phyloP scores from a whole-genome alignment of 495 filamentous ascomycete genomes.

The Xanthoparmelia taractica region DNA sequence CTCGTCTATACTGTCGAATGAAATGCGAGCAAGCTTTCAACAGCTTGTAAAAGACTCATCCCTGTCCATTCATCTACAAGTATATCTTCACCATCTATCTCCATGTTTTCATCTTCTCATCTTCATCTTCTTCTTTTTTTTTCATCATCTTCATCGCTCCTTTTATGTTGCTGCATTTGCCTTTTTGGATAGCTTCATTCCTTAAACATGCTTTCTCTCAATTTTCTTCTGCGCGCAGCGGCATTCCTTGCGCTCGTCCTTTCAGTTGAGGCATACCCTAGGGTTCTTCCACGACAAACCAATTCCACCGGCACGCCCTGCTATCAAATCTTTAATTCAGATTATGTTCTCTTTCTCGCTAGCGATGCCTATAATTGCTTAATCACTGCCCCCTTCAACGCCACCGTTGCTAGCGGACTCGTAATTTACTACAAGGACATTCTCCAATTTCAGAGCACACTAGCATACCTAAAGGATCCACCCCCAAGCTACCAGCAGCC shows the following conservation, averaged over 20 bases:
- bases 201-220: neutral
- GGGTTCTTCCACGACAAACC: constrained; percentile 6
- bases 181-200: neutral
- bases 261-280: neutral
- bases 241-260: neutral
- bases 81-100: too few relatives aligned
- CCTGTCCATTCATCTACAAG: too few relatives aligned
- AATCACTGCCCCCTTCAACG: constrained; percentile 49
- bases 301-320: constrained; percentile 15
- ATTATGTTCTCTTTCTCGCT: constrained; percentile 29
- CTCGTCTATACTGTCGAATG: too few relatives aligned
- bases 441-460: constrained; percentile 50
- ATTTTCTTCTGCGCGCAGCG: neutral
- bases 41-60: too few relatives aligned
- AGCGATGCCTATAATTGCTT: constrained; percentile 45
- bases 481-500: constrained; percentile 49
- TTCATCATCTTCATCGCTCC: neutral
- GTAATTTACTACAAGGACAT: constrained; percentile 48
- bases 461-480: constrained; percentile 49
- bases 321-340: constrained; percentile 17
- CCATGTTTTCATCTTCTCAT: neutral
- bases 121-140: neutral
- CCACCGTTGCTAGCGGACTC: constrained; percentile 43
- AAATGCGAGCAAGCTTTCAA: too few relatives aligned
- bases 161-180: neutral